Conservation (phyloP, 1,284 basidiomycete genomes). For the Prillingera fragicola region DNA sequence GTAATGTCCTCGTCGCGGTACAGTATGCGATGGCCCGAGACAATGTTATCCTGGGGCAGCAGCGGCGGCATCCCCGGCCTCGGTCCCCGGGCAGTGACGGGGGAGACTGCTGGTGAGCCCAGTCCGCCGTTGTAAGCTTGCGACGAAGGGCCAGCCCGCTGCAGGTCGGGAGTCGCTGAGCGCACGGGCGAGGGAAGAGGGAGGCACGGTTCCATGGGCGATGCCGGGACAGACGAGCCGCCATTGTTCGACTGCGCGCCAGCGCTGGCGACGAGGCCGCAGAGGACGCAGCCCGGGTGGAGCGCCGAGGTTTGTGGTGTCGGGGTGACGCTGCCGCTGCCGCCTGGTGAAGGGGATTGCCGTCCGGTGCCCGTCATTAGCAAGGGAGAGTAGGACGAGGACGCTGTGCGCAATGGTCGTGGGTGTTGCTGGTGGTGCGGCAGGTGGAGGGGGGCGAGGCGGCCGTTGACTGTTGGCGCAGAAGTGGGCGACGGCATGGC, state of each 20-base stretch:
- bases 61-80: constrained; percentile 1
- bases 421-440: too few relatives aligned
- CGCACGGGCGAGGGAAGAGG: constrained; percentile 14
- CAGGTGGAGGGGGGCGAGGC: too few relatives aligned
- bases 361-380: too few relatives aligned
- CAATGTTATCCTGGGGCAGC: constrained; percentile 7
- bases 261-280: constrained; percentile 26
- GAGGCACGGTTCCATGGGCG: not conserved
- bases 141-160: constrained; percentile 6
- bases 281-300: constrained; percentile 33
- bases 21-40: constrained; percentile 32
- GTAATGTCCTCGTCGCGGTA: constrained; percentile 38
- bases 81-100: not conserved
- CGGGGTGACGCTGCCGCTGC: too few relatives aligned
- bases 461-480: too few relatives aligned
- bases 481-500: too few relatives aligned
- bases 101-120: not conserved
- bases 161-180: constrained; percentile 12
- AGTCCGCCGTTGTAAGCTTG: not conserved
- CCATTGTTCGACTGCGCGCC: constrained; percentile 3
- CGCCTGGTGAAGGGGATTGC: too few relatives aligned
- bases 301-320: too few relatives aligned
- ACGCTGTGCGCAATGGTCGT: too few relatives aligned
- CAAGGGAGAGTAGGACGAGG: too few relatives aligned
- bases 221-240: constrained; percentile 5